phyloP scores from a whole-genome alignment of 352 stramenopile species.

The Pythium grandisporangium region DNA sequence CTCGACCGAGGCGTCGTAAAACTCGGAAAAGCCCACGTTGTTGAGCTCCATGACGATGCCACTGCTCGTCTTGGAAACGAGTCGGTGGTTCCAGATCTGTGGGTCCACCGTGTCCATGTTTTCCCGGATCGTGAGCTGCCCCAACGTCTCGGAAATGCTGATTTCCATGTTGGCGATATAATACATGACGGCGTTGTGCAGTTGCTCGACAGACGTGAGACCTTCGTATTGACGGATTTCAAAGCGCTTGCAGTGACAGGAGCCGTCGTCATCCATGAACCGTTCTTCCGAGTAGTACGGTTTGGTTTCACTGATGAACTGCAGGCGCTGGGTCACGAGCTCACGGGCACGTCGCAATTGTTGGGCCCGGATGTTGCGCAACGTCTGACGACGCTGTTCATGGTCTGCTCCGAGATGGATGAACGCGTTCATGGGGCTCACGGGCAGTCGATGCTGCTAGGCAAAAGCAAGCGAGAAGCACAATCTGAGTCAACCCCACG shows the following conservation, averaged over 20 bases:
- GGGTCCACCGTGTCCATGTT: conserved; percentile 14
- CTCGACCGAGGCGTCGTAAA: background rate
- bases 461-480: too few relatives aligned
- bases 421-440: background rate
- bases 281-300: conserved; percentile 17
- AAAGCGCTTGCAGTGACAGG: conserved; percentile 27
- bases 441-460: background rate
- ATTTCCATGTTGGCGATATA: conserved; percentile 34
- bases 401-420: conserved; percentile 1
- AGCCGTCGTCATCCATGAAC: conserved; percentile 12
- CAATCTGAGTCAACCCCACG: too few relatives aligned
- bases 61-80: conserved; percentile 14
- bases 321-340: conserved; percentile 23
- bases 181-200: conserved; percentile 23
- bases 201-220: conserved; percentile 11
- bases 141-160: conserved; percentile 24
- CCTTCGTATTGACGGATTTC: conserved; percentile 21
- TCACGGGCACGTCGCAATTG: conserved; percentile 27
- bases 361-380: conserved; percentile 15
- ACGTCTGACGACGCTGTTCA: background rate
- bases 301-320: conserved; percentile 21
- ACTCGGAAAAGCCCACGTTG: conserved; percentile 15
- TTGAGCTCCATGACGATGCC: conserved; percentile 28
- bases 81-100: conserved; percentile 18
- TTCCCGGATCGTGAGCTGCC: conserved; percentile 30